Conservation (phyloP, 768 basidiomycete species). For the Collybia sordida region DNA sequence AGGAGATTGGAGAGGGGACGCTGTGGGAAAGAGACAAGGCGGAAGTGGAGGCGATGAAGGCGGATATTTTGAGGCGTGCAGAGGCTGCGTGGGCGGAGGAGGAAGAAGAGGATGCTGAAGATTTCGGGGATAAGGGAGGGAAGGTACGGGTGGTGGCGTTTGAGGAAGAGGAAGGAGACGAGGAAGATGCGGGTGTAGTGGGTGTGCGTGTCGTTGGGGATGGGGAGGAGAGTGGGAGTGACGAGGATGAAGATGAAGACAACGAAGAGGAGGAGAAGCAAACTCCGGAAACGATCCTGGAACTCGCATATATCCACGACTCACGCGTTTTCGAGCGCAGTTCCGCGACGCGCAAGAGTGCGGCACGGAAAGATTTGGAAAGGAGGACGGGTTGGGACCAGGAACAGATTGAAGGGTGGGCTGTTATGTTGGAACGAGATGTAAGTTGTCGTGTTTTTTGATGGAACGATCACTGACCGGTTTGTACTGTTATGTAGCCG, state of each 20-base stretch:
- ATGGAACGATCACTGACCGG: neutral
- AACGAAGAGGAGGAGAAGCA: constrained; percentile 25
- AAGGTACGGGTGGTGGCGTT: constrained; percentile 25
- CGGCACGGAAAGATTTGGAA: constrained; percentile 64
- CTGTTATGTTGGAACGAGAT: constrained; percentile 84
- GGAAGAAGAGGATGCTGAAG: constrained; percentile 52
- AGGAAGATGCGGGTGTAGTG: constrained; percentile 38
- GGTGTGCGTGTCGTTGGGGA: constrained; percentile 56
- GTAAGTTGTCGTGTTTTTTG: constrained; percentile 43
- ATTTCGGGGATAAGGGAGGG: constrained; percentile 12
- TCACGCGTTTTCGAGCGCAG: constrained; percentile 78
- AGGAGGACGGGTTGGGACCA: constrained; percentile 75
- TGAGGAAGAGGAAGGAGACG: constrained; percentile 49
- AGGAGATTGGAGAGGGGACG: constrained; percentile 45
- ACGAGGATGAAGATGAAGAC: constrained; percentile 33
- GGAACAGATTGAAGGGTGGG: constrained; percentile 93
- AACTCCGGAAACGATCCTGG: constrained; percentile 63
- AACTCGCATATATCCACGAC: constrained; percentile 75
- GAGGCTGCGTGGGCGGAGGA: constrained; percentile 65
- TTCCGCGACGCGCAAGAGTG: constrained; percentile 66
- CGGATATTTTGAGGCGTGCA: constrained; percentile 75
- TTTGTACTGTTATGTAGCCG: constrained; percentile 40
- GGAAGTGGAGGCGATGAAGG: constrained; percentile 76
- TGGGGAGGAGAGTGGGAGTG: constrained; percentile 49
- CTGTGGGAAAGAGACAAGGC: constrained; percentile 58